Evolutionary conservation across 768 basidiomycete genomes (phyloP).

Genomic region (Lepiota venenata): DNA sequence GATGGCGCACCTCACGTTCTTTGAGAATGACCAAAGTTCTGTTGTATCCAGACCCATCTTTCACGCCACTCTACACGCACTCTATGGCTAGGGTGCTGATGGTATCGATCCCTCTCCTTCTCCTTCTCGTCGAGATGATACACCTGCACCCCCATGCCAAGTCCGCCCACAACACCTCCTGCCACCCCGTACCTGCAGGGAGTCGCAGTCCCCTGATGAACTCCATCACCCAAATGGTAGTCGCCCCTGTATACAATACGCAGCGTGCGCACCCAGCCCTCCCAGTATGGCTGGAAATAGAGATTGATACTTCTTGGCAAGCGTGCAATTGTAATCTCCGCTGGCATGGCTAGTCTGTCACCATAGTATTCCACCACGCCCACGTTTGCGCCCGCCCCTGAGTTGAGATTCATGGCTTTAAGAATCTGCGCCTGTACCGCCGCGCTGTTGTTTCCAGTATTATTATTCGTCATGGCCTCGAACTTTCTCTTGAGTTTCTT

Average conservation of each 20-base stretch:
- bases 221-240: neutral
- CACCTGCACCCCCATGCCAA: neutral
- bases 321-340: slow-evolving; percentile 15
- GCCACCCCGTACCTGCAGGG: slow-evolving; percentile 1
- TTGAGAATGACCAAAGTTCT: slow-evolving; percentile 52
- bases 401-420: slow-evolving; percentile 10
- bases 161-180: neutral
- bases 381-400: slow-evolving; percentile 6
- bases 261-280: slow-evolving; percentile 49
- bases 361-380: slow-evolving; percentile 8
- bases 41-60: slow-evolving; percentile 60
- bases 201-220: neutral
- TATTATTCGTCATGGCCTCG: neutral
- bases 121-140: slow-evolving; percentile 4
- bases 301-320: slow-evolving; percentile 7
- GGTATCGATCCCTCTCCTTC: neutral
- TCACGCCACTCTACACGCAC: slow-evolving; percentile 57
- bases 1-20: slow-evolving; percentile 43
- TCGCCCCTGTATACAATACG: slow-evolving; percentile 32
- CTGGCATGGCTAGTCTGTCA: slow-evolving; percentile 19
- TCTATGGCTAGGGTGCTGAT: slow-evolving; percentile 9
- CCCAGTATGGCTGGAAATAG: slow-evolving; percentile 60
- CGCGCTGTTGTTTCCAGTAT: too few species aligned
- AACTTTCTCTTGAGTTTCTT: slow-evolving; percentile 11
- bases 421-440: slow-evolving; percentile 1